These are phyloP conservation scores for Nematodospora anomalae DNA, from an alignment of 1,139 yeast genomes.

Conservation along the genomic window DNA sequence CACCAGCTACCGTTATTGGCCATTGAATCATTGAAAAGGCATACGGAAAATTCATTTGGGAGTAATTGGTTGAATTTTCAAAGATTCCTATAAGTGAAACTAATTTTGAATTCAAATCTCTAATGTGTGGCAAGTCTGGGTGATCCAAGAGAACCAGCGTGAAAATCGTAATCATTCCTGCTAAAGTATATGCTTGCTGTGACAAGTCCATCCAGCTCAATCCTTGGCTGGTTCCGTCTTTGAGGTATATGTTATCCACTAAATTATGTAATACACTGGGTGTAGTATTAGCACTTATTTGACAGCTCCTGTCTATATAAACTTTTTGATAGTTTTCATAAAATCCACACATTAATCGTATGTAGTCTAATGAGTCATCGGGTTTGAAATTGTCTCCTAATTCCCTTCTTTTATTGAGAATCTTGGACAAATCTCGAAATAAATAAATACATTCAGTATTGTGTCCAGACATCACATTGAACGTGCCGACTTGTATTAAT, in stretches of 20 bases:
- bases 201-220: slow-evolving; percentile 37
- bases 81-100: slow-evolving; percentile 25
- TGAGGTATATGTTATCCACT: slow-evolving; percentile 12
- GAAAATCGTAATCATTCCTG: slow-evolving; percentile 28
- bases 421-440: slow-evolving; percentile 50
- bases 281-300: slow-evolving; percentile 4
- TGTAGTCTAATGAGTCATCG: slow-evolving; percentile 20
- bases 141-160: slow-evolving; percentile 30
- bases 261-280: slow-evolving; percentile 11
- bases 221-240: slow-evolving; percentile 7
- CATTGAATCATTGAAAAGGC: slow-evolving; percentile 50
- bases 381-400: slow-evolving; percentile 16
- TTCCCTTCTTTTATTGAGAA: slow-evolving; percentile 38
- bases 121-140: slow-evolving; percentile 32
- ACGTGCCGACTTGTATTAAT: slow-evolving; percentile 41
- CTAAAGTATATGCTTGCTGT: slow-evolving; percentile 32
- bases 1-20: slow-evolving; percentile 58
- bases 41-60: slow-evolving; percentile 20
- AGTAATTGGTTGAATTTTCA: slow-evolving; percentile 17
- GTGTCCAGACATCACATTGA: slow-evolving; percentile 57
- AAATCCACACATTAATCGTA: slow-evolving; percentile 28
- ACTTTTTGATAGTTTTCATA: slow-evolving; percentile 17
- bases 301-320: slow-evolving; percentile 12
- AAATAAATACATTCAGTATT: slow-evolving; percentile 47
- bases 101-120: slow-evolving; percentile 24